These are phyloP conservation scores for Flaveria trinervia DNA, from an alignment of 129 eudicot genomes.

Conservation along the genomic window DNA sequence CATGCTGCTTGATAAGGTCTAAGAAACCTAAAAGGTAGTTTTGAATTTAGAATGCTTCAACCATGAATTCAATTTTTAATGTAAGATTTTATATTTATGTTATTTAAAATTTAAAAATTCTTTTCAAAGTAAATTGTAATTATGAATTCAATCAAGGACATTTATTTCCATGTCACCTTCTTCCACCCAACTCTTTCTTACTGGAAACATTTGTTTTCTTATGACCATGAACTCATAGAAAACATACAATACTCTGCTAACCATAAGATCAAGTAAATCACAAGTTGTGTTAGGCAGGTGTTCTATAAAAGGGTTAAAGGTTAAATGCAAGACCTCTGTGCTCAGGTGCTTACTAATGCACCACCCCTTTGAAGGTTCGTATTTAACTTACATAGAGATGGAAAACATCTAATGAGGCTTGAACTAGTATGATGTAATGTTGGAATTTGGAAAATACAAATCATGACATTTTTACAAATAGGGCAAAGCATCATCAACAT, in stretches of 20 bases:
- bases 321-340: neutral
- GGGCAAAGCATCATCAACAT: constrained; percentile 12
- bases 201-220: neutral
- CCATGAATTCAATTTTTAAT: constrained; percentile 8
- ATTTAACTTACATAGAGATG: neutral
- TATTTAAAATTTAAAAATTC: neutral
- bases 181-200: neutral
- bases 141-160: neutral
- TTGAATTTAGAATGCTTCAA: constrained; percentile 27
- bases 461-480: constrained; percentile 26
- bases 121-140: constrained; percentile 29
- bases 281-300: neutral
- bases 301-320: too few relatives aligned
- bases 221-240: neutral
- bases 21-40: constrained; percentile 18
- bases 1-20: constrained; percentile 22
- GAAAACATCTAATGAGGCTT: neutral
- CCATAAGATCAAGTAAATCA: neutral
- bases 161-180: neutral
- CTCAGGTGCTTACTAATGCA: neutral
- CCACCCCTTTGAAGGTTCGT: neutral
- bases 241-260: too few relatives aligned
- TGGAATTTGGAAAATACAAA: constrained; percentile 16
- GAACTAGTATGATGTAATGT: neutral
- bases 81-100: neutral